Base-by-base conservation (phyloP, 495 filamentous ascomycete genomes). In the Talaromyces ruber region DNA sequence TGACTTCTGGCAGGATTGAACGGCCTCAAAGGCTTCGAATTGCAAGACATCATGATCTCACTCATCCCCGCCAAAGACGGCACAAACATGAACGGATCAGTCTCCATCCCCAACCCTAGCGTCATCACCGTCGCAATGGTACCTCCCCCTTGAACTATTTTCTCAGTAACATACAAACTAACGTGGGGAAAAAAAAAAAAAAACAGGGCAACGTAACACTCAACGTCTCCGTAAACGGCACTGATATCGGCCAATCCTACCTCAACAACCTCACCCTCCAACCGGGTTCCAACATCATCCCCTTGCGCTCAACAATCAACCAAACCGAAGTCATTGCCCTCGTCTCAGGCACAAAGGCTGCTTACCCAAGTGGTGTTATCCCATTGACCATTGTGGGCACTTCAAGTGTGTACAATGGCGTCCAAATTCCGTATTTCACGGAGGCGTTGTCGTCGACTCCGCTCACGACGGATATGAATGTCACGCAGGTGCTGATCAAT, bases 181-280 rank as follows among this genome's bases (percentile, higher is more conserved):
- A 53, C 7, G 0, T 9, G 8, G 26, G 12, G 12, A 2, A 26
- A 54, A 54, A n/a, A n/a, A n/a, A n/a, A n/a, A n/a, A n/a, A n/a
- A n/a, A n/a, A n/a, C n/a, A n/a, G 85, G 88, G 88, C 64, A 88
- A 90, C 66, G 72, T 84, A 1, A 85, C 86, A 34, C 79, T 89
- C 67, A 69, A 82, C 70, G 81, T 86, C 64, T 80, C 77, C 59
- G 75, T 84, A 26, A 70, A 78, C 51, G 80, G 75, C 61, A 70
- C 70, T 39, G 62, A 67, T 2, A 74, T 89, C 66, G 88, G 88
- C 56, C 74, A 72, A 54, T 73, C 82, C 52, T 79, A 72, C 63
- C 69, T 91, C 39, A 71, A 81, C 66, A 72, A 89, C 70, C 71
- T 91, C 8, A 68, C 76, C 14, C 78, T 91, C 29, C 65, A 65